Evolutionary conservation across 345 rosid genomes (phyloP).

Genomic region (Excoecaria agallocha): DNA sequence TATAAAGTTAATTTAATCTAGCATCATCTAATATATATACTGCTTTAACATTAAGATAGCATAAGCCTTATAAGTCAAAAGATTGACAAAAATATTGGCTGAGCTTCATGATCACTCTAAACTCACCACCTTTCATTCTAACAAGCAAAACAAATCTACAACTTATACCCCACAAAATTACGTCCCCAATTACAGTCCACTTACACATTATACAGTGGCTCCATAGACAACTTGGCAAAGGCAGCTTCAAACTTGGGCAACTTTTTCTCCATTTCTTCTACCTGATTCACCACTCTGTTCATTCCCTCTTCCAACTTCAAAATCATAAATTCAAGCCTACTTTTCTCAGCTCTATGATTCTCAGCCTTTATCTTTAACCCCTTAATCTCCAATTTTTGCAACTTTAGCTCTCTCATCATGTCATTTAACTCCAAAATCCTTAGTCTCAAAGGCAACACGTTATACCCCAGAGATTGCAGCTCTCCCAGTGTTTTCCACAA

Average conservation of each 20-base stretch:
- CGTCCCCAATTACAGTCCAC: not conserved
- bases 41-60: too few species aligned
- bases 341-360: conserved; percentile 19
- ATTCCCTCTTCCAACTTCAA: conserved; percentile 18
- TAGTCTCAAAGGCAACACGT: conserved; percentile 25
- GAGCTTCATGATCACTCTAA: too few species aligned
- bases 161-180: too few species aligned
- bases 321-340: conserved; percentile 15
- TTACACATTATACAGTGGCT: not conserved
- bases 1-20: too few species aligned
- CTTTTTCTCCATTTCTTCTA: conserved; percentile 14
- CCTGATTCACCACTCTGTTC: conserved; percentile 14
- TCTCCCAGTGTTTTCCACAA: conserved; percentile 29
- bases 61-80: too few species aligned
- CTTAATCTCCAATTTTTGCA: not conserved
- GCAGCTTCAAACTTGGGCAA: conserved; percentile 9
- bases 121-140: too few species aligned
- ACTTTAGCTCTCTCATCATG: conserved; percentile 3
- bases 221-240: conserved; percentile 12
- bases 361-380: conserved; percentile 26
- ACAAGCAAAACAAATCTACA: too few species aligned
- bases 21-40: too few species aligned
- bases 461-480: conserved; percentile 28
- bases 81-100: too few species aligned
- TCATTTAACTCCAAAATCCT: conserved; percentile 18